These are phyloP conservation scores for Eimeria praecox DNA, from an alignment of 169 alveolate species.

Conservation along the genomic window DNA sequence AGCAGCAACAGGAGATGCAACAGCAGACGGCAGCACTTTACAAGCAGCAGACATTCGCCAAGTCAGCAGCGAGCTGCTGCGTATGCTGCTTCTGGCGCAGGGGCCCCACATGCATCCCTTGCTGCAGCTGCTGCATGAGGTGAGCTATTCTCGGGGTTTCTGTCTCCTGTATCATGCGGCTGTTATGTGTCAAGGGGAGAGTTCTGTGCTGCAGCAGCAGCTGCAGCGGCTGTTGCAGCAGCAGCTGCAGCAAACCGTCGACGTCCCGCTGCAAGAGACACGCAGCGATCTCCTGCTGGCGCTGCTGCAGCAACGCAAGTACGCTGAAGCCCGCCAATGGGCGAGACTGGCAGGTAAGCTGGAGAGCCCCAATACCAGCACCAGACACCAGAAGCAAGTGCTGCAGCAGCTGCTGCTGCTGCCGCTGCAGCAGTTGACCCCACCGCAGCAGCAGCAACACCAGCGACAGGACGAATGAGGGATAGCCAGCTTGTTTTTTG, in stretches of 20 bases:
- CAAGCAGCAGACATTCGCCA: slow-evolving; percentile 60
- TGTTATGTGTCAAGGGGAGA: slow-evolving; percentile 7
- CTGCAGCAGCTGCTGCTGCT: neutral
- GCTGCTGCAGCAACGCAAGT: slow-evolving; percentile 50
- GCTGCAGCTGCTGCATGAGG: slow-evolving; percentile 53
- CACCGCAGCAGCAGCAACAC: neutral
- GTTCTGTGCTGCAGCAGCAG: slow-evolving; percentile 63
- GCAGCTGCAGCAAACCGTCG: slow-evolving; percentile 60
- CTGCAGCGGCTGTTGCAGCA: slow-evolving; percentile 59
- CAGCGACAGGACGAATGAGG: no score
- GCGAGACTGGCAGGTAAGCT: slow-evolving; percentile 41
- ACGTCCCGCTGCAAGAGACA: slow-evolving; percentile 38
- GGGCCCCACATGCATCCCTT: slow-evolving; percentile 29
- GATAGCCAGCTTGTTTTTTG: neutral
- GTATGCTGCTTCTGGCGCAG: slow-evolving; percentile 39
- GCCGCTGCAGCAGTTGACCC: neutral
- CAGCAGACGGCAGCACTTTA: neutral
- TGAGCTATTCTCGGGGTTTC: slow-evolving; percentile 17
- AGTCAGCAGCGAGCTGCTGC: slow-evolving; percentile 66
- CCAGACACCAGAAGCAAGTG: neutral
- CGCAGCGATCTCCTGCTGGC: slow-evolving; percentile 41
- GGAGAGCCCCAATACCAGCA: neutral
- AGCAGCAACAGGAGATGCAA: neutral
- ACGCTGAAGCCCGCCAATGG: slow-evolving; percentile 30
- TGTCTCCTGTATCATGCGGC: slow-evolving; percentile 51